Percentiles rank a stretch among this genome's conserved stretches.
Conservation (phyloP, 2,329 filamentous ascomycete genomes). For the Alternaria dauci region DNA sequence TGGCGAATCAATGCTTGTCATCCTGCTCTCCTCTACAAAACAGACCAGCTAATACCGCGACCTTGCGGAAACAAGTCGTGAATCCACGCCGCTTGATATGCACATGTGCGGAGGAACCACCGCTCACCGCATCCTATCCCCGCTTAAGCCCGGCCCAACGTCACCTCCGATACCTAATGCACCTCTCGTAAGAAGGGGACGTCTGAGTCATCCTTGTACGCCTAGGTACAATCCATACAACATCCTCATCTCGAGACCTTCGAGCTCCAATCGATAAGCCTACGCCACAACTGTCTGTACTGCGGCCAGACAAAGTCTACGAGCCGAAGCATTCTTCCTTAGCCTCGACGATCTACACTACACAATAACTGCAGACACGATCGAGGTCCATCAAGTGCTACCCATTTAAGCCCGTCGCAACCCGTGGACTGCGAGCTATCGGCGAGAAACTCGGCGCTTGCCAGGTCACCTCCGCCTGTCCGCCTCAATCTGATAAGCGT, state of each 20-base stretch:
- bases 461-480: slow-evolving; percentile 1
- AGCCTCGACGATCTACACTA: not conserved
- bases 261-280: not conserved
- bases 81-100: not conserved
- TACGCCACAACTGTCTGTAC: no score
- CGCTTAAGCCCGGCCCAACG: slow-evolving; percentile 2
- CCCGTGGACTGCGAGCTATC: slow-evolving; percentile 1
- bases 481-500: not conserved
- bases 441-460: not conserved
- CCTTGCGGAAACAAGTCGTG: not conserved
- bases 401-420: not conserved
- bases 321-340: no score
- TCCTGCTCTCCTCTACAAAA: not conserved
- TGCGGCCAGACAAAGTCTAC: not conserved
- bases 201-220: not conserved
- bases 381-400: not conserved
- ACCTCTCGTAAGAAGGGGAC: not conserved
- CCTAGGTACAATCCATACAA: not conserved
- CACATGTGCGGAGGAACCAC: not conserved
- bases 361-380: not conserved
- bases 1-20: not conserved
- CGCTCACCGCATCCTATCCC: not conserved
- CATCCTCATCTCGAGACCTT: no score
- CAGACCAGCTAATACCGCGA: not conserved
- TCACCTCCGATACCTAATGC: not conserved